Evolutionary conservation across 106 monocot species (phyloP), one percentile per base, ranked within the genome.

Genomic region (Apostasia shenzhenica): DNA sequence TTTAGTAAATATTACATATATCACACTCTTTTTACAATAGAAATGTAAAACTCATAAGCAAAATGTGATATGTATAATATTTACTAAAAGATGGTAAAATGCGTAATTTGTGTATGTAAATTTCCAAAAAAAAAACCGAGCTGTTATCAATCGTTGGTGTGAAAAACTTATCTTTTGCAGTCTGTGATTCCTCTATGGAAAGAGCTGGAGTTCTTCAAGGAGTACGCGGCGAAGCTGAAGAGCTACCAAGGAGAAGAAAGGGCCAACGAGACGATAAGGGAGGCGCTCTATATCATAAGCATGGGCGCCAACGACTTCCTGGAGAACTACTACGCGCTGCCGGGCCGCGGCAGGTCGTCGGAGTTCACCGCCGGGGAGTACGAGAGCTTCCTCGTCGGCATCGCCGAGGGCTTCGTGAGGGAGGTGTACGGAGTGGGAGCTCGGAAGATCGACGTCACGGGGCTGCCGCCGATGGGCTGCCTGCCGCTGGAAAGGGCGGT

Each of bases 301-400:
- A 66, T 91, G 3, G 94, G 94, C 12, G 88, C 91, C 57, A 95
- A 95, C 58, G 94, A 95, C 67, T 95, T 91, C 70, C 71, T 95
- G 6, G 88, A 85, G 73, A 95, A 95, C 71, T 95, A 95, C 86
- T 95, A 78, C 83, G 12, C 49, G 0, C 3, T 69, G 3, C 59
- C 77, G 2, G 63, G 79, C 10, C 59, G 74, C 4, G 63, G 79
- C 10, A 61, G 91, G 42, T 70, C 72, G 0, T 43, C 66, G 8
- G 61, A 83, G 65, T 79, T 70, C 74, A 74, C 72, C 8, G 53
- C 84, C 4, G 66, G 78, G 3, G 81, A 83, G 67, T 90, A 86
- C 71, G 53, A 63, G 74, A 60, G 48, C 41, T 90, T 81, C 74
- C 80, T 90, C 2, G 3, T 83, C 4, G 67, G 60, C 55, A 67